phyloP scores from a whole-genome alignment of 768 basidiomycete genomes.

The Lactarius psammicola region DNA sequence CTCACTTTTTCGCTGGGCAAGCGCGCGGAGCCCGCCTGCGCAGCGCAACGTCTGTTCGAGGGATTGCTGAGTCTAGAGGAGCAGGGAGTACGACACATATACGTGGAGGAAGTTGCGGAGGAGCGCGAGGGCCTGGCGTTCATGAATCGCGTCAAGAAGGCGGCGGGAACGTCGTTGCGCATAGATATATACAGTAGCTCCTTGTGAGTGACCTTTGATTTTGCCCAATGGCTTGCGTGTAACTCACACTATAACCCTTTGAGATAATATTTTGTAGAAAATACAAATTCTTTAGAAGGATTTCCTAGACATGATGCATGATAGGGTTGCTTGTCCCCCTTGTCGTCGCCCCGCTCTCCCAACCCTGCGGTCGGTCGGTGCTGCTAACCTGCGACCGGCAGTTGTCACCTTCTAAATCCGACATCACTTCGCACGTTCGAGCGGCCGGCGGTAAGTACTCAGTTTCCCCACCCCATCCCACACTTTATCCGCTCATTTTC shows the following conservation, averaged over 20 bases:
- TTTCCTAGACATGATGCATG: neutral
- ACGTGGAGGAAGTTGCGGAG: constrained; percentile 83
- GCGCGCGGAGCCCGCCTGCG: constrained; percentile 55
- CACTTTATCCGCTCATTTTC: neutral
- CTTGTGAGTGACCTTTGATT: constrained; percentile 6
- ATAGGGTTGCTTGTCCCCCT: neutral
- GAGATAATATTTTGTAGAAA: constrained; percentile 11
- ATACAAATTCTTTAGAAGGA: neutral
- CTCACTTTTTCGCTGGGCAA: constrained; percentile 48
- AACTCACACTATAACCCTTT: neutral
- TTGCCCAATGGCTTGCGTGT: neutral
- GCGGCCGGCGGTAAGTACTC: neutral
- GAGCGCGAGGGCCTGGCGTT: constrained; percentile 84
- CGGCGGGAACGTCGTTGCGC: constrained; percentile 56
- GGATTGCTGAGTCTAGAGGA: constrained; percentile 79
- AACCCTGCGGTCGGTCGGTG: neutral
- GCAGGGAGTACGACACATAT: constrained; percentile 73
- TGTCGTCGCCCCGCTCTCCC: neutral
- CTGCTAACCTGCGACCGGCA: neutral
- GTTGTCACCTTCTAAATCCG: neutral
- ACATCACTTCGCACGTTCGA: neutral
- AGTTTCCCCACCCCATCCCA: neutral
- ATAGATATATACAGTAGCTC: constrained; percentile 17
- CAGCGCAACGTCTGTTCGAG: constrained; percentile 83
- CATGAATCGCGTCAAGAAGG: constrained; percentile 92